phyloP scores from a whole-genome alignment of 163 green algal genomes.

The Chlorella variabilis region DNA sequence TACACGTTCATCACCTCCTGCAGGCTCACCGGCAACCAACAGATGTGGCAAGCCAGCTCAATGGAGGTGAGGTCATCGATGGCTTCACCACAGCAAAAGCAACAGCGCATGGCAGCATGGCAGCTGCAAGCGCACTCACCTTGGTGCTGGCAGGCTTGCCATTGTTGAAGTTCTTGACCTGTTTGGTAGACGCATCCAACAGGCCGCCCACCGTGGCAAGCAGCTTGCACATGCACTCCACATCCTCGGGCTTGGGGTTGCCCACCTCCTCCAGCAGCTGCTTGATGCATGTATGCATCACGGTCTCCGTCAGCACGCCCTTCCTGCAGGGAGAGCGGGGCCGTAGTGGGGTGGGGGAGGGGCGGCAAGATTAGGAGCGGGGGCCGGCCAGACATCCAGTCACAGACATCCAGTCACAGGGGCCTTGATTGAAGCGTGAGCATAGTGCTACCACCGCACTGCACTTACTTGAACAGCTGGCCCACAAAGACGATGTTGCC shows the following conservation, averaged over 20 bases:
- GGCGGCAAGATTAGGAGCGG: too few relatives aligned
- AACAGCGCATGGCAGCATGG: neutral
- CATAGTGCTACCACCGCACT: too few relatives aligned
- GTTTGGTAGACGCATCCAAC: conserved; percentile 65
- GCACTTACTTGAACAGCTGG: conserved; percentile 77
- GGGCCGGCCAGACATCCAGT: too few relatives aligned
- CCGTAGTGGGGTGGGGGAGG: too few relatives aligned
- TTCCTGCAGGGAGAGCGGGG: conserved; percentile 46
- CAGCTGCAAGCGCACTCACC: neutral
- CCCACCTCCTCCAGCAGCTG: conserved; percentile 79
- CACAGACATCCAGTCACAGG: too few relatives aligned
- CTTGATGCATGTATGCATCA: conserved; percentile 88
- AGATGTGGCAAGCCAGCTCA: too few relatives aligned
- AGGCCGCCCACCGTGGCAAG: conserved; percentile 87
- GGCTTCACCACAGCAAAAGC: too few relatives aligned
- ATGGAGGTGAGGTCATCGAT: too few relatives aligned
- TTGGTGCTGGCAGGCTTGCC: conserved; percentile 28
- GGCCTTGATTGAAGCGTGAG: too few relatives aligned
- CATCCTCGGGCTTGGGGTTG: conserved; percentile 82
- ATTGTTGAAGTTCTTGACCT: conserved; percentile 26
- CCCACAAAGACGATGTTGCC: conserved; percentile 99
- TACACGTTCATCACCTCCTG: conserved; percentile 89
- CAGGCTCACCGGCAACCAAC: too few relatives aligned
- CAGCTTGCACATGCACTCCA: conserved; percentile 98
- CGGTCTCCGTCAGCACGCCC: conserved; percentile 92